Evolutionary conservation across 805 yeast genomes (phyloP).

Genomic region (Pichia phayaonensis): DNA sequence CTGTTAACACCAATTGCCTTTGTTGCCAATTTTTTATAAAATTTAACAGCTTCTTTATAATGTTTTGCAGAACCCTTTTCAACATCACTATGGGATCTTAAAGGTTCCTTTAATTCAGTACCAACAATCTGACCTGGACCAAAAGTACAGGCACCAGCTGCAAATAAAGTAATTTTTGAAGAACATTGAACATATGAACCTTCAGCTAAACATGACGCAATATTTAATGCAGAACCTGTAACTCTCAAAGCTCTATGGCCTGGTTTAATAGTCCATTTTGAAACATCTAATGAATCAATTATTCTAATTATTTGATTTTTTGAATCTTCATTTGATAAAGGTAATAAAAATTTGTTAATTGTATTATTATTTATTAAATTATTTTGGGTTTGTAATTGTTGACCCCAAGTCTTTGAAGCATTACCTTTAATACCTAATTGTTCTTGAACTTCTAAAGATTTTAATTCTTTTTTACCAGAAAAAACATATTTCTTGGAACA

Average conservation of each 20-base stretch:
- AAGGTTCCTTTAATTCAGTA: constrained; percentile 86
- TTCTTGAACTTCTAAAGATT: constrained; percentile 29
- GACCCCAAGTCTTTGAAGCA: constrained; percentile 30
- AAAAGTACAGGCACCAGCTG: constrained; percentile 93
- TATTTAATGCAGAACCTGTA: constrained; percentile 85
- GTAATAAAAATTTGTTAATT: constrained; percentile 30
- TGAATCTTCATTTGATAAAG: constrained; percentile 36
- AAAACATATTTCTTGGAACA: constrained; percentile 74
- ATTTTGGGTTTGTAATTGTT: constrained; percentile 30
- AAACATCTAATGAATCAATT: constrained; percentile 59
- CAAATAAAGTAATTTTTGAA: constrained; percentile 80
- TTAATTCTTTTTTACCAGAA: constrained; percentile 82
- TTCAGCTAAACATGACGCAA: constrained; percentile 77
- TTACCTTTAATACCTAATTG: constrained; percentile 31
- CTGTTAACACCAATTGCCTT: constrained; percentile 50
- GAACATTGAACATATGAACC: constrained; percentile 79
- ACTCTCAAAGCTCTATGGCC: constrained; percentile 84
- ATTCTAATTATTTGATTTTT: constrained; percentile 78
- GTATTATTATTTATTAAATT: constrained; percentile 21
- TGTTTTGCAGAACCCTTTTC: constrained; percentile 87
- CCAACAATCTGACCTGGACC: constrained; percentile 94
- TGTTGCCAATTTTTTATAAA: constrained; percentile 65
- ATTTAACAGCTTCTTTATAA: constrained; percentile 77
- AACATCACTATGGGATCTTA: constrained; percentile 94
- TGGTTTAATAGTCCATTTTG: constrained; percentile 74